phyloP scores from a whole-genome alignment of 2,329 filamentous ascomycete species.

The Cordyceps pruinosa region DNA sequence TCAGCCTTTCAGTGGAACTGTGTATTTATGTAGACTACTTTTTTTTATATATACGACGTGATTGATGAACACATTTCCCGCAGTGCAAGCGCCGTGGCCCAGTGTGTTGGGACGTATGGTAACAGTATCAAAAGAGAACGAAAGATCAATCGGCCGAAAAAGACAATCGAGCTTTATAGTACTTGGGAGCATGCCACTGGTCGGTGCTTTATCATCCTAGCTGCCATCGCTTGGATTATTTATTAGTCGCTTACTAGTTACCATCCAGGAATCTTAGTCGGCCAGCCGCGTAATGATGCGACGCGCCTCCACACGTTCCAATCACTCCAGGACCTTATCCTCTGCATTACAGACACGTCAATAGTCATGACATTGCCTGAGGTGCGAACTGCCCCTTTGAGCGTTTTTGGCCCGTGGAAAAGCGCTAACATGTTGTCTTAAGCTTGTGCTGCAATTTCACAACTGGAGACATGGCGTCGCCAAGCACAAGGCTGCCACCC shows the following conservation, averaged over 20 bases:
- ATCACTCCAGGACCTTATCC: no score
- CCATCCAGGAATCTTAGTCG: neutral
- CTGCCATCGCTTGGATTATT: no score
- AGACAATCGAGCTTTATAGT: no score
- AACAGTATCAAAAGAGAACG: no score
- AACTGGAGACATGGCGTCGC: constrained; percentile 1
- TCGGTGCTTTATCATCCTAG: no score
- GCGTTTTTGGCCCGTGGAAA: no score
- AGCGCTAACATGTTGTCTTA: neutral
- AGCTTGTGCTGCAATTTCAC: neutral
- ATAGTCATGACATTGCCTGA: neutral
- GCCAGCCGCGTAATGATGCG: neutral
- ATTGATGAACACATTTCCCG: no score
- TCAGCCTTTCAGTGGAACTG: neutral
- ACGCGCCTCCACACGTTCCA: neutral
- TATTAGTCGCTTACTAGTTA: neutral
- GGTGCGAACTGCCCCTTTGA: neutral
- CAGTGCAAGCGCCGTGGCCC: no score
- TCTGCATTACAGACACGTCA: neutral
- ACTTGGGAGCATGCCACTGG: no score
- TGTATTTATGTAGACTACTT: neutral
- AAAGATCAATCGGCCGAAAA: no score
- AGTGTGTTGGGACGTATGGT: no score
- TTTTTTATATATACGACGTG: neutral
- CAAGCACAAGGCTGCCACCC: constrained; percentile 5